These are phyloP conservation scores for Xylaria sp. DNA, from an alignment of 2,329 filamentous ascomycete species.

Conservation along the genomic window DNA sequence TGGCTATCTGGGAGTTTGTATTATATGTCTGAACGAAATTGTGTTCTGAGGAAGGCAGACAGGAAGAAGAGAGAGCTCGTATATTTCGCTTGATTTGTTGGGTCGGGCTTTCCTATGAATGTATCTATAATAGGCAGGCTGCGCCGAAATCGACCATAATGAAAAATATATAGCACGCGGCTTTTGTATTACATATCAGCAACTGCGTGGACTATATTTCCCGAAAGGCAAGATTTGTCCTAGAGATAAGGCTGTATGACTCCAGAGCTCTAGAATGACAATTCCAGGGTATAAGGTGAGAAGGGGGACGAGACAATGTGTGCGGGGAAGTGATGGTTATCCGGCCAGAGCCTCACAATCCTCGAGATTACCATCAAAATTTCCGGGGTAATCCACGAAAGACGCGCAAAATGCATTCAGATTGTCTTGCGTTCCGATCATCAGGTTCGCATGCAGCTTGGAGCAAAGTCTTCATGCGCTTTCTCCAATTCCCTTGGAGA, in stretches of 20 bases:
- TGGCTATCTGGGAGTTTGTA: neutral
- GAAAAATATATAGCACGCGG: neutral
- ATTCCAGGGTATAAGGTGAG: too few relatives aligned
- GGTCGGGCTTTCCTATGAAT: too few relatives aligned
- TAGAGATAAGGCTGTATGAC: neutral
- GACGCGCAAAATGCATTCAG: neutral
- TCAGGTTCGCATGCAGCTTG: neutral
- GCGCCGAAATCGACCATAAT: neutral
- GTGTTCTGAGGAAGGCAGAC: neutral
- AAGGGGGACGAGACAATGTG: too few relatives aligned
- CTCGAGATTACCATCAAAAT: neutral
- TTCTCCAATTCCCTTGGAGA: conserved; percentile 24
- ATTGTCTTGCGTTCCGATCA: neutral
- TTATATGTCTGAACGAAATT: neutral
- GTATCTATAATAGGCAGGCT: conserved; percentile 1
- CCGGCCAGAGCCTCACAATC: neutral
- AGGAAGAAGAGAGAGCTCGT: neutral
- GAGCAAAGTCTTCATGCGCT: neutral
- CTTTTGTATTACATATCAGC: neutral
- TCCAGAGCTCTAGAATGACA: too few relatives aligned
- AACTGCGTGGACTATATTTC: neutral
- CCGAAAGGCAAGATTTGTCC: neutral
- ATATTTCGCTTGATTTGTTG: too few relatives aligned
- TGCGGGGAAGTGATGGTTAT: neutral
- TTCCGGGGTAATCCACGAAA: neutral